Conservation (phyloP, 345 rosid species). For the Linum lewisii region DNA sequence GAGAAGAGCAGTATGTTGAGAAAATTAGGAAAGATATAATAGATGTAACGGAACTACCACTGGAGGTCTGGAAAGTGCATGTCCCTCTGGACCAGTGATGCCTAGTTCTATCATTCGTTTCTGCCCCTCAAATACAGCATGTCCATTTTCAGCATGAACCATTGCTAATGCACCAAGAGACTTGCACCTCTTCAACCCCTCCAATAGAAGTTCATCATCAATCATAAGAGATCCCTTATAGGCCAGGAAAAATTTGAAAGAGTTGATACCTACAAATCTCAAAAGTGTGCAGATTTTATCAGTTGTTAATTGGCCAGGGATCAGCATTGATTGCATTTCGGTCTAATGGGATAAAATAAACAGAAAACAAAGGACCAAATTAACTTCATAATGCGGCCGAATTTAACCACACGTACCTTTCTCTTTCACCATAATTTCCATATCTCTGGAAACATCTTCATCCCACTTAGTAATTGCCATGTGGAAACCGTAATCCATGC, state of each 20-base stretch:
- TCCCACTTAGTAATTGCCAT: slow-evolving; percentile 94
- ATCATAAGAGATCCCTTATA: slow-evolving; percentile 84
- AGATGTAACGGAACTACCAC: slow-evolving; percentile 39
- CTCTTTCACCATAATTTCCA: slow-evolving; percentile 84
- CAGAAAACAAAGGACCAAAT: too few species aligned
- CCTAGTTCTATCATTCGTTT: slow-evolving; percentile 84
- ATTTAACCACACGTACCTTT: slow-evolving; percentile 39
- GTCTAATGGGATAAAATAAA: too few species aligned
- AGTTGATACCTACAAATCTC: slow-evolving; percentile 66
- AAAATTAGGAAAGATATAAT: slow-evolving; percentile 1
- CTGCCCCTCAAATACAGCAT: slow-evolving; percentile 94
- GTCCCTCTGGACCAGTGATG: slow-evolving; percentile 95
- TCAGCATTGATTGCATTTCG: neutral
- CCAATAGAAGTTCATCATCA: slow-evolving; percentile 69
- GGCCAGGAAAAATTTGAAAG: slow-evolving; percentile 95
- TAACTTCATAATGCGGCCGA: neutral
- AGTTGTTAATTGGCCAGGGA: neutral
- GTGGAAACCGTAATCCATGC: slow-evolving; percentile 98
- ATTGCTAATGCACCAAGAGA: slow-evolving; percentile 93
- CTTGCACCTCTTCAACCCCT: slow-evolving; percentile 80
- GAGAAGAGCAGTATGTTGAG: slow-evolving; percentile 1
- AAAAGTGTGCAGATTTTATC: slow-evolving; percentile 1
- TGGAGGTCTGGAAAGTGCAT: slow-evolving; percentile 89
- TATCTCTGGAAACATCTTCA: slow-evolving; percentile 64
- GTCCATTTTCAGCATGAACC: slow-evolving; percentile 99